Conservation (phyloP, 192 early-diverging fungal species). For the Globomyces pollinis-pini region DNA sequence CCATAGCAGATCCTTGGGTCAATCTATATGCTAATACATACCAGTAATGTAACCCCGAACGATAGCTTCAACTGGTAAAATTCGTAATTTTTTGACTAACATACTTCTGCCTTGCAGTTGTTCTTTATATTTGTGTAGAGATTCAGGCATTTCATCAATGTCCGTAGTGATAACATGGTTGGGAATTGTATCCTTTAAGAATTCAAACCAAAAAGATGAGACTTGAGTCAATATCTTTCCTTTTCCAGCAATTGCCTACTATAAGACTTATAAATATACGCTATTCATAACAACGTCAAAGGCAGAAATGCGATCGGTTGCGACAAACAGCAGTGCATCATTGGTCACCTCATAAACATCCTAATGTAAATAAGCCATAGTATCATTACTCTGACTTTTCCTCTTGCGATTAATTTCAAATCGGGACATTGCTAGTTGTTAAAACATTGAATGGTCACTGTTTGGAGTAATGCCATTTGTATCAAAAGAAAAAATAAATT, state of each 20-base stretch:
- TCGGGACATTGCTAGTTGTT: constrained; percentile 90
- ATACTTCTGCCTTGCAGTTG: constrained; percentile 87
- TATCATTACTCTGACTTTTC: constrained; percentile 90
- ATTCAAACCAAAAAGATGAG: constrained; percentile 91
- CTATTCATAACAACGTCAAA: constrained; percentile 99
- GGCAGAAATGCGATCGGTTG: constrained; percentile 94
- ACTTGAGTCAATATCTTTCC: constrained; percentile 97
- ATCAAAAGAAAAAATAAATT: too few species aligned
- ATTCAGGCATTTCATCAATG: constrained; percentile 83
- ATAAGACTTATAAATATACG: constrained; percentile 36
- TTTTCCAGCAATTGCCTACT: constrained; percentile 85
- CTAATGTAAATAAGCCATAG: too few species aligned
- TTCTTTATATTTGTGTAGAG: constrained; percentile 77
- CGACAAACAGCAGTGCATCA: constrained; percentile 84
- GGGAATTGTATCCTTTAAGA: constrained; percentile 77
- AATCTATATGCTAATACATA: constrained; percentile 47
- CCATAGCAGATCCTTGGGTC: constrained; percentile 78
- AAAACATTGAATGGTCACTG: background rate
- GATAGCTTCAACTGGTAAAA: constrained; percentile 95
- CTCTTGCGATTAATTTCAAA: constrained; percentile 85
- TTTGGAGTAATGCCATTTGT: background rate
- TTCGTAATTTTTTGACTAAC: constrained; percentile 83
- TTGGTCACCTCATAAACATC: constrained; percentile 94
- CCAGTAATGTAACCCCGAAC: constrained; percentile 96
- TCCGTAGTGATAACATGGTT: constrained; percentile 95